A percentile compares a stretch with the other conserved stretches of the same genome.
Evolutionary conservation across 2,329 filamentous ascomycete genomes (phyloP).

Genomic region (Aspergillus transmontanensis): DNA sequence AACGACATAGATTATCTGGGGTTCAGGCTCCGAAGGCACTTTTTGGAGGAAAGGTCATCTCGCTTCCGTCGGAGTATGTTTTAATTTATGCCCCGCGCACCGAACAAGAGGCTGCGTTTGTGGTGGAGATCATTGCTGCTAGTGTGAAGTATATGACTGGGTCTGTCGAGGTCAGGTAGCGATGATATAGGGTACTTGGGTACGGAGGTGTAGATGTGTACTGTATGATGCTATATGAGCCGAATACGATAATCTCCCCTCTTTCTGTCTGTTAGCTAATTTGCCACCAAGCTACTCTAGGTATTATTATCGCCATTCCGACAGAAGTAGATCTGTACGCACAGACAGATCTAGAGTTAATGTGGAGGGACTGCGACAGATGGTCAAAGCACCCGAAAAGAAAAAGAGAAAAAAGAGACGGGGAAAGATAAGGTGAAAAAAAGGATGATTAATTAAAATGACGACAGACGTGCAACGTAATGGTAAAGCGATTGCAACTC

Average conservation of each 20-base stretch:
- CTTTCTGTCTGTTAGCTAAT: neutral
- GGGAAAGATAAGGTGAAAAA: neutral
- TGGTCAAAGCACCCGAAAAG: neutral
- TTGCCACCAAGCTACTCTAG: neutral
- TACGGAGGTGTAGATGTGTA: neutral
- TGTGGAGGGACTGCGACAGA: neutral
- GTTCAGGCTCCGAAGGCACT: slow-evolving; percentile 67
- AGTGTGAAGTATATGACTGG: slow-evolving; percentile 35
- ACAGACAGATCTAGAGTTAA: neutral
- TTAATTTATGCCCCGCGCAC: slow-evolving; percentile 39
- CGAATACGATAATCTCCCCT: neutral
- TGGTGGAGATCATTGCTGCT: slow-evolving; percentile 36
- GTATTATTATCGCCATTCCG: neutral
- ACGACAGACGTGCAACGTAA: neutral
- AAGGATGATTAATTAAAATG: neutral
- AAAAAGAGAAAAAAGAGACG: neutral
- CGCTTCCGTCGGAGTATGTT: slow-evolving; percentile 31
- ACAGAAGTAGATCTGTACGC: neutral
- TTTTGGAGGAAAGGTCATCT: slow-evolving; percentile 17
- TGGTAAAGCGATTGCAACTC: neutral
- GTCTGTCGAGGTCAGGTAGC: slow-evolving; percentile 24
- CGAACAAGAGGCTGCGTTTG: slow-evolving; percentile 32
- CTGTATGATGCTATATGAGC: neutral
- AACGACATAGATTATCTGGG: slow-evolving; percentile 58
- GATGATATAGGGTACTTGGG: neutral